A percentile compares a stretch with the other conserved stretches of the same genome.
phyloP scores from a whole-genome alignment of 768 basidiomycete genomes.

The Fistulinella prunicolor region DNA sequence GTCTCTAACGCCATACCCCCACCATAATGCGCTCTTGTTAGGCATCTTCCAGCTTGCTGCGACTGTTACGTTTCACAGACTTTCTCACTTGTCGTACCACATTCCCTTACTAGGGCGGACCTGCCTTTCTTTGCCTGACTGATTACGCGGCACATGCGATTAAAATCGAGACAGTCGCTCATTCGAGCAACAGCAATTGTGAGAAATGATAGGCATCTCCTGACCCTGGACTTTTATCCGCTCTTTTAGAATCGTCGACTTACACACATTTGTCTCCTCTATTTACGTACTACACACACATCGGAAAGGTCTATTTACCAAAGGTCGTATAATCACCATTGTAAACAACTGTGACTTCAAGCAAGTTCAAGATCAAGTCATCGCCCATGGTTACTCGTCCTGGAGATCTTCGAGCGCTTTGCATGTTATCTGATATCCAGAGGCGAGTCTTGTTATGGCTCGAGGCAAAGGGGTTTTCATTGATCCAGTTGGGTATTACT shows the following conservation, averaged over 20 bases:
- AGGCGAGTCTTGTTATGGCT: no score
- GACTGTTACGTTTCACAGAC: conserved; percentile 7
- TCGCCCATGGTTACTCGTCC: no score
- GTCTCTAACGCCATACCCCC: conserved; percentile 9
- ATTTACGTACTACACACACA: not conserved
- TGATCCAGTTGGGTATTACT: no score
- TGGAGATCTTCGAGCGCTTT: no score
- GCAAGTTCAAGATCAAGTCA: no score
- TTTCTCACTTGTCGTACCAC: conserved; percentile 2
- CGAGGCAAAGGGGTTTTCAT: no score
- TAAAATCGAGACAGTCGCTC: conserved; percentile 1
- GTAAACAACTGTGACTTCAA: not conserved
- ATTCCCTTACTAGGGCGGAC: not conserved
- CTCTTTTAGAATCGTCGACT: not conserved
- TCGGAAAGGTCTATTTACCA: no score
- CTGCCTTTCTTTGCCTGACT: not conserved
- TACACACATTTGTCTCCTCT: not conserved
- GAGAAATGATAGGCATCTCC: not conserved
- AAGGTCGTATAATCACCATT: not conserved
- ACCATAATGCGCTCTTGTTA: conserved; percentile 21
- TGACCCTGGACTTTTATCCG: not conserved
- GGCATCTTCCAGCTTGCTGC: conserved; percentile 2
- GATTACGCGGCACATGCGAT: conserved; percentile 3
- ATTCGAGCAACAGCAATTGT: not conserved
- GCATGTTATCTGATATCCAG: no score